Evolutionary conservation across 2,329 filamentous ascomycete genomes (phyloP).

Genomic region (Arthroderma sp.): DNA sequence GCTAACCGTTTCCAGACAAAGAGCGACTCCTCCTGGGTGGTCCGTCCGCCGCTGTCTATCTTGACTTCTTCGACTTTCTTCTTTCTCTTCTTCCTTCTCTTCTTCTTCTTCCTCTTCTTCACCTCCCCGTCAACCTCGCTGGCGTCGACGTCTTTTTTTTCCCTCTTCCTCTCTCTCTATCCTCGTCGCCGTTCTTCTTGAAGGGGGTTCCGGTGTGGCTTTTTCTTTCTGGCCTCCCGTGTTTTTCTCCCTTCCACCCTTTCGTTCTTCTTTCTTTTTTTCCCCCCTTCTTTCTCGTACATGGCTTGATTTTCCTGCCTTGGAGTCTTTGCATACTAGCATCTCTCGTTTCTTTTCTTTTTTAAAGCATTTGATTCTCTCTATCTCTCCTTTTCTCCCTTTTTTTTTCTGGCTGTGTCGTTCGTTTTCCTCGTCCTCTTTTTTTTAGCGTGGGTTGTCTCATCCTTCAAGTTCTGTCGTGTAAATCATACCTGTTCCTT

Average conservation of each 20-base stretch:
- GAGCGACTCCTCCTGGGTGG: no score
- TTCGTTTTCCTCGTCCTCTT: background rate
- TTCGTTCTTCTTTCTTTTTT: slow-evolving; percentile 13
- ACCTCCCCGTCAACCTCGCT: background rate
- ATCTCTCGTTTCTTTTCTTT: slow-evolving; percentile 6
- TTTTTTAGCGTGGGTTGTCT: background rate
- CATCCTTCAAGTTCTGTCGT: no score
- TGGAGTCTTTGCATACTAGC: slow-evolving; percentile 15
- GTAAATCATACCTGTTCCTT: no score
- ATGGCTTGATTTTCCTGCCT: slow-evolving; percentile 22
- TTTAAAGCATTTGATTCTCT: background rate
- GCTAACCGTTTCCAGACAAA: no score
- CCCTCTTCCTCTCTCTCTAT: background rate
- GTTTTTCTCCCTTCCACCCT: slow-evolving; percentile 11
- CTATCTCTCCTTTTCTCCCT: slow-evolving; percentile 12
- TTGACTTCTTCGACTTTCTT: no score
- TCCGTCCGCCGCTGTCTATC: no score
- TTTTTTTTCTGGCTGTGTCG: slow-evolving; percentile 1
- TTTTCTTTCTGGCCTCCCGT: slow-evolving; percentile 1
- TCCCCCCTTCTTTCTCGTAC: slow-evolving; percentile 19
- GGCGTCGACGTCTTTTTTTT: slow-evolving; percentile 2
- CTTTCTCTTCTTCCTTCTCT: background rate
- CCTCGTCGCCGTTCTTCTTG: background rate
- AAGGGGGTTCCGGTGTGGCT: background rate
- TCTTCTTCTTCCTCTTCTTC: slow-evolving; percentile 1